Percentiles rank a stretch among this genome's conserved stretches.
These are phyloP conservation scores for Tetrahymena borealis DNA, from an alignment of 73 alveolate genomes.

Conservation along the genomic window DNA sequence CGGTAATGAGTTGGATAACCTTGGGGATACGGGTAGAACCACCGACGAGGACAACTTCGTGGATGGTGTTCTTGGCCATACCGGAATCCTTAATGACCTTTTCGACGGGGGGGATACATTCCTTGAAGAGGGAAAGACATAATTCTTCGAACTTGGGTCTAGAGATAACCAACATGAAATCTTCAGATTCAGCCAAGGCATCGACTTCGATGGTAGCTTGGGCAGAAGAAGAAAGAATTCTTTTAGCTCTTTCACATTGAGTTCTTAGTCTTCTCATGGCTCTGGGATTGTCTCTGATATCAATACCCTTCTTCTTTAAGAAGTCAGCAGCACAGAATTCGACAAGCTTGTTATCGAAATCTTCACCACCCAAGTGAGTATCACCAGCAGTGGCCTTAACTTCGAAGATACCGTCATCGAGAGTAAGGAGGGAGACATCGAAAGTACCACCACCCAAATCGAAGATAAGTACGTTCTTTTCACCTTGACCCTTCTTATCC, in stretches of 20 bases:
- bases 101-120: constrained; percentile 70
- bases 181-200: constrained; percentile 78
- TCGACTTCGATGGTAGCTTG: constrained; percentile 85
- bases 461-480: constrained; percentile 66
- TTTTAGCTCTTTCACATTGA: constrained; percentile 80
- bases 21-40: constrained; percentile 84
- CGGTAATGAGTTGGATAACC: constrained; percentile 88
- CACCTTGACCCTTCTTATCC: constrained; percentile 64
- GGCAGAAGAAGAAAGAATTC: constrained; percentile 79
- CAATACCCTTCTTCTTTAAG: constrained; percentile 55
- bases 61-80: constrained; percentile 53
- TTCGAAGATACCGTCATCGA: constrained; percentile 80
- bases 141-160: constrained; percentile 89
- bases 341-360: constrained; percentile 76
- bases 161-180: constrained; percentile 75
- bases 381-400: constrained; percentile 82
- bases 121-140: constrained; percentile 69
- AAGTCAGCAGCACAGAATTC: constrained; percentile 60
- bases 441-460: constrained; percentile 84
- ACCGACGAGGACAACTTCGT: constrained; percentile 74
- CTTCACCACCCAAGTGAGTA: constrained; percentile 90
- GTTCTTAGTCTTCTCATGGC: constrained; percentile 74
- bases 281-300: constrained; percentile 55
- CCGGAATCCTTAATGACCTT: constrained; percentile 59
- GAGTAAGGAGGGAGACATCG: constrained; percentile 72